phyloP scores from a whole-genome alignment of 164 flowering plant species.

The Annona cherimola region DNA sequence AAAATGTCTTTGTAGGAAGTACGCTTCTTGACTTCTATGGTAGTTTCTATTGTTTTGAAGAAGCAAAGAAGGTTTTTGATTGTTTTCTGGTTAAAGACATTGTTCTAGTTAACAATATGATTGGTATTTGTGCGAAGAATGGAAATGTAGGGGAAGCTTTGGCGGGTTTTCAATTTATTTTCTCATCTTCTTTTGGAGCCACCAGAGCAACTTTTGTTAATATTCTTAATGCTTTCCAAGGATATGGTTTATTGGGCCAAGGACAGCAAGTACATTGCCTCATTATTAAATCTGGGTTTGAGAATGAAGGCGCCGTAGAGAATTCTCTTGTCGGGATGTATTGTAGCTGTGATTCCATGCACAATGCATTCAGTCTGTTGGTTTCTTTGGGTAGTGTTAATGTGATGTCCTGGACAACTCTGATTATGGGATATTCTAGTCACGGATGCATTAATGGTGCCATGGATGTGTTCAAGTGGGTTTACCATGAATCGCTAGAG shows the following conservation, averaged over 20 bases:
- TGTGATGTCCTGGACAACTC: constrained; percentile 15
- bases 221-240: constrained; percentile 7
- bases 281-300: constrained; percentile 14
- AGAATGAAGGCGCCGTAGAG: constrained; percentile 11
- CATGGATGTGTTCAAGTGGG: constrained; percentile 6
- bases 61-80: constrained; percentile 15
- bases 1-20: constrained; percentile 12
- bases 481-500: constrained; percentile 3
- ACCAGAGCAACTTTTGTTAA: constrained; percentile 16
- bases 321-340: constrained; percentile 22
- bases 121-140: neutral
- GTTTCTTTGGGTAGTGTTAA: constrained; percentile 6
- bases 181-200: constrained; percentile 8
- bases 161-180: constrained; percentile 6
- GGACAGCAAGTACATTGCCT: constrained; percentile 12
- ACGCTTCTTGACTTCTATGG: constrained; percentile 16
- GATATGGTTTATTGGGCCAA: neutral
- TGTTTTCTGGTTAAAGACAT: constrained; percentile 13
- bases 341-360: constrained; percentile 6
- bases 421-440: constrained; percentile 10
- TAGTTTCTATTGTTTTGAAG: constrained; percentile 3
- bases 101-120: constrained; percentile 15
- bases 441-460: constrained; percentile 15
- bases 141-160: constrained; percentile 13
- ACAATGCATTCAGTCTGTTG: constrained; percentile 10